Evolutionary conservation across 1,284 basidiomycete species (phyloP).

Genomic region (Apiotrichum mycotoxinovorans): DNA sequence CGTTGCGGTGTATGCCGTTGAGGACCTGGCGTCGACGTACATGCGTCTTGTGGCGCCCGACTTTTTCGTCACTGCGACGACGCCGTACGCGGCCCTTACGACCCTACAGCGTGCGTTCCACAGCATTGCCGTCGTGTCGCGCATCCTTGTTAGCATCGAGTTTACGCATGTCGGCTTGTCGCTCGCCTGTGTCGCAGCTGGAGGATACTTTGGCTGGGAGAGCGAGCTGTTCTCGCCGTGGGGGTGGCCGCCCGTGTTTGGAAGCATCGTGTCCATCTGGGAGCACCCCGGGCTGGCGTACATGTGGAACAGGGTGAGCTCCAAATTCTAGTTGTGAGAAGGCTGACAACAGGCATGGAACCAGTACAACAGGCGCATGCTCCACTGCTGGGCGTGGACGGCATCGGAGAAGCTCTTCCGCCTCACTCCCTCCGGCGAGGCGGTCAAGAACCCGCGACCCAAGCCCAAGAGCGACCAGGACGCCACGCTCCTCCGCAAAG

Average conservation of each 20-base stretch:
- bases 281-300: conserved; percentile 33
- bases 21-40: conserved; percentile 27
- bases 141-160: conserved; percentile 29
- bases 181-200: conserved; percentile 23
- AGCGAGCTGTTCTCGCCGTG: conserved; percentile 39
- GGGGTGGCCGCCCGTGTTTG: conserved; percentile 45
- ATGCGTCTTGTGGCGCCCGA: conserved; percentile 26
- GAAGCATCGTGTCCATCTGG: conserved; percentile 29
- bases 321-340: background rate
- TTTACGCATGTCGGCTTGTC: conserved; percentile 15
- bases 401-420: conserved; percentile 38
- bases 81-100: conserved; percentile 21
- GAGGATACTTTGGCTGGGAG: conserved; percentile 33
- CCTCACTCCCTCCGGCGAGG: conserved; percentile 35
- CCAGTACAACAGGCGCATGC: conserved; percentile 36
- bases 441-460: conserved; percentile 3
- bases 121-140: conserved; percentile 24
- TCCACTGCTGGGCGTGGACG: conserved; percentile 39
- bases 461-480: background rate
- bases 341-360: conserved; percentile 40
- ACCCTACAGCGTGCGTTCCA: conserved; percentile 24
- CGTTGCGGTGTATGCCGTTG: conserved; percentile 10
- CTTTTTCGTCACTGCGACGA: conserved; percentile 26
- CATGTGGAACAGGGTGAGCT: conserved; percentile 44
- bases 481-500: background rate